Evolutionary conservation across 768 basidiomycete genomes (phyloP), one percentile per base, ranked within the genome.

Genomic region (Tubosaeta sp.): DNA sequence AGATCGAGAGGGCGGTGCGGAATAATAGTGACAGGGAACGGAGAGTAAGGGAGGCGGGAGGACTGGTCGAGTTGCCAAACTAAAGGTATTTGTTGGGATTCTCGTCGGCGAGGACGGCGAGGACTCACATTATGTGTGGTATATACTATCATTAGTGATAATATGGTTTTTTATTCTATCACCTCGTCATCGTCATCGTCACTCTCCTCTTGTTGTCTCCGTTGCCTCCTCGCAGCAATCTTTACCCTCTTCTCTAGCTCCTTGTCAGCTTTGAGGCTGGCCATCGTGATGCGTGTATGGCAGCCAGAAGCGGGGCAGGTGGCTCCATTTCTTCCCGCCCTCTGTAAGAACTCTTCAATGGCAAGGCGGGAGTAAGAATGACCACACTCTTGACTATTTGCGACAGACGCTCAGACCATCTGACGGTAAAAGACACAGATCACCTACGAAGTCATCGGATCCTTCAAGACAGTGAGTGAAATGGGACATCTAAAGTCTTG

Each of bases 401-500:
- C 39, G 25, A 1, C 5, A 25, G 41, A 31, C 25, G 14, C 49
- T 52, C 53, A 45, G 49, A 55, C 31, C 30, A 22, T 31, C 38
- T 51, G 27, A n/a, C 27, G 21, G 14, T 16, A 6, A 19, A 29
- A n/a, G 19, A 5, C 18, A 19, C 43, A 44, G 40, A n/a, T 41
- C 29, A 60, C 87, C 49, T 63, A 94, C 94, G 90, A 92, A 4
- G 87, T 91, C 52, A 89, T 72, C 2, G 94, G 92, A 45, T 95
- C 75, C 19, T 75, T 76, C 34, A 91, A 75, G 13, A 76, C 65
- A 3, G 72, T 78, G 39, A 94, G 73, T 1, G 87, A 83, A 44
- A 98, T 71, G 2, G 93, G 94, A 58, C 93, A 95, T 49, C 82
- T 86, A 74, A 84, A 91, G 59, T 83, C 84, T 61, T 90, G 87